phyloP scores from a whole-genome alignment of 2,329 filamentous ascomycete genomes.

The Chaetomium olivaceum region DNA sequence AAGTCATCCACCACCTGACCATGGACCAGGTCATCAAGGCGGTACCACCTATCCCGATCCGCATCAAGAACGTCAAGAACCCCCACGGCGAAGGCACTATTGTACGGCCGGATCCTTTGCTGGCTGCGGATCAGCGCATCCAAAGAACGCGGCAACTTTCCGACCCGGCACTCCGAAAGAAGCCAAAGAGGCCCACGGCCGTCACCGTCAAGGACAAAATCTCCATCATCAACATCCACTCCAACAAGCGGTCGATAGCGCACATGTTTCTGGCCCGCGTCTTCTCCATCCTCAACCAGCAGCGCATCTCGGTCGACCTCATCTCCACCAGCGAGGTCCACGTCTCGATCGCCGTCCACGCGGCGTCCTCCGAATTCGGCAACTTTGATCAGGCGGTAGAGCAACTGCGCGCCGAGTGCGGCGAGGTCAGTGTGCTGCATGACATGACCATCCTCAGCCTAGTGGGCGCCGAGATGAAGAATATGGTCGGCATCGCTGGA shows the following conservation, averaged over 20 bases:
- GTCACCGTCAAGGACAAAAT: slow-evolving; percentile 98
- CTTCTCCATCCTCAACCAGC: slow-evolving; percentile 84
- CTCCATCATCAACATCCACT: slow-evolving; percentile 95
- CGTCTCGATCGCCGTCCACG: slow-evolving; percentile 94
- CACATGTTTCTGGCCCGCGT: slow-evolving; percentile 95
- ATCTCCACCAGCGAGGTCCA: slow-evolving; percentile 97
- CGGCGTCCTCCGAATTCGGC: slow-evolving; percentile 64
- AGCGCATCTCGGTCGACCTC: slow-evolving; percentile 87
- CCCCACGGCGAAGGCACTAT: slow-evolving; percentile 76
- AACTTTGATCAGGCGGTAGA: slow-evolving; percentile 67
- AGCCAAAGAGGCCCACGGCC: slow-evolving; percentile 76
- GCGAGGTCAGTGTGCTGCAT: slow-evolving; percentile 84
- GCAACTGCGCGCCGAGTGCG: slow-evolving; percentile 71
- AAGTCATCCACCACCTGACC: slow-evolving; percentile 97
- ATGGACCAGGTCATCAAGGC: slow-evolving; percentile 95
- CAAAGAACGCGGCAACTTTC: slow-evolving; percentile 49
- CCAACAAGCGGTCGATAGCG: slow-evolving; percentile 92
- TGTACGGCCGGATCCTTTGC: slow-evolving; percentile 72
- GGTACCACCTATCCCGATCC: slow-evolving; percentile 75
- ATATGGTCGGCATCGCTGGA: slow-evolving; percentile 92
- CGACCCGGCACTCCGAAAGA: slow-evolving; percentile 47
- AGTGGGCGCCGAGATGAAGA: slow-evolving; percentile 95
- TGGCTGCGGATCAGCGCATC: slow-evolving; percentile 58
- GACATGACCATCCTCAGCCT: slow-evolving; percentile 95
- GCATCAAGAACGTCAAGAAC: slow-evolving; percentile 92